Conservation (phyloP, 2,329 filamentous ascomycete species). For the Dothistroma pini region DNA sequence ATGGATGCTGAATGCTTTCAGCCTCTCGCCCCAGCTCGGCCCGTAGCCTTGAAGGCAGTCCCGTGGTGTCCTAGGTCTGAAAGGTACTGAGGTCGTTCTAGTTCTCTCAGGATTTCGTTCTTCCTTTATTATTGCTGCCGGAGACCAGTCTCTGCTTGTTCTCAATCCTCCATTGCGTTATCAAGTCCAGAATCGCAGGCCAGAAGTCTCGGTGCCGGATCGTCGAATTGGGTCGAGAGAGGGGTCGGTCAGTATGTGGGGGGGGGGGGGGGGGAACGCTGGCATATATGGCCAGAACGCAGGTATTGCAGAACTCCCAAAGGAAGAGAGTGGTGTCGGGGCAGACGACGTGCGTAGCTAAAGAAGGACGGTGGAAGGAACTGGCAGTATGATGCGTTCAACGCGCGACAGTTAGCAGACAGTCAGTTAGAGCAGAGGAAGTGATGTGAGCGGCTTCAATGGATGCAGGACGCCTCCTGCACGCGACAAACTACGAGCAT, state of each 20-base stretch:
- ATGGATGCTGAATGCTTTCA: constrained; percentile 1
- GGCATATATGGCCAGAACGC: neutral
- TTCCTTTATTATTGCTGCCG: neutral
- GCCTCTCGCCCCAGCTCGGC: constrained; percentile 11
- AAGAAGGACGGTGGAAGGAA: constrained; percentile 6
- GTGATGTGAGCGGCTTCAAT: constrained; percentile 3
- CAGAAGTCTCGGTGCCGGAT: neutral
- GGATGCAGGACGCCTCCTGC: constrained; percentile 9
- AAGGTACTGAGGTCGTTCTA: neutral
- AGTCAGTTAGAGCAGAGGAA: constrained; percentile 6
- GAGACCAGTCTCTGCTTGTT: neutral
- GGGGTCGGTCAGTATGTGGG: neutral
- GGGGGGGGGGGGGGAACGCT: too few species aligned
- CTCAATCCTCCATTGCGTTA: constrained; percentile 2
- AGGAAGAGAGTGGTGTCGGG: constrained; percentile 9
- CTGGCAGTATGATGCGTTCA: constrained; percentile 2
- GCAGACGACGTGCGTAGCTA: constrained; percentile 12
- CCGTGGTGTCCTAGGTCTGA: neutral
- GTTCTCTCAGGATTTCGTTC: neutral
- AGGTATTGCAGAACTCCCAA: constrained; percentile 1
- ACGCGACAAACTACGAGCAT: constrained; percentile 15
- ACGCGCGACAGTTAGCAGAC: constrained; percentile 5
- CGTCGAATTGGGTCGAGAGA: neutral
- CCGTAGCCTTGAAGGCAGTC: neutral
- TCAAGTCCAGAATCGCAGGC: constrained; percentile 1